Base-by-base conservation (phyloP, 1,284 basidiomycete genomes). In the Blastosporella zonata region DNA sequence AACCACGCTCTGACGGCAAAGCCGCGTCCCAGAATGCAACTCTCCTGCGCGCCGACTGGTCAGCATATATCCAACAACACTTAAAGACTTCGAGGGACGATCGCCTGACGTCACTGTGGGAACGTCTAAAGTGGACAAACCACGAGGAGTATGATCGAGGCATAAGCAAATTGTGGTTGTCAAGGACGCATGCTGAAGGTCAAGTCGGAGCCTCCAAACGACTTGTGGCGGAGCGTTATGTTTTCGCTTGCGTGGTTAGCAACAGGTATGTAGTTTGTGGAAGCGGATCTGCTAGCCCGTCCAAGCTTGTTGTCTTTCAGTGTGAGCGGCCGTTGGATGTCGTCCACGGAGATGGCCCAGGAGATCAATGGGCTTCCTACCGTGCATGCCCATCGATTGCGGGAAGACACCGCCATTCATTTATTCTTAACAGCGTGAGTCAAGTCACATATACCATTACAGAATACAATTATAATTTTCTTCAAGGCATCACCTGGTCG, bases 401-500 rank as follows among this genome's bases (percentile, higher is more conserved):
- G 55, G 34, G 61, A 58, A 42, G 44, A 50, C 21, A 59, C 58
- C 6, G 61, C 59, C 38, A 64, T 84, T 13, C 78, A 78, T 58
- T 61, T 89, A 42, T 89, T 78, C 58, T 65, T 88, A 23, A 81
- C 86, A 7, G 72, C 70, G 84, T 86, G 61, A 49, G 76, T 23
- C n/a, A 6, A 5, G 15, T 17, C 2, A 18, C 12, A 27, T 31
- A 23, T 37, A 40, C 37, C 20, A 17, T 1, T 17, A 17, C 10
- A 41, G 8, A 31, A 43, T 25, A 31, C 45, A 7, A 2, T n/a
- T 2, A 9, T 10, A 13, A 36, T 18, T 23, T 28, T n/a, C 23
- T 36, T 34, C 39, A 89, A n/a, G 84, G 43, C 82, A 85, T 47
- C 86, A 89, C 60, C 78, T 84, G 56, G 72, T 89, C n/a, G 87